Conservation (phyloP, 495 filamentous ascomycete species). For the Aspergillus biplanus region DNA sequence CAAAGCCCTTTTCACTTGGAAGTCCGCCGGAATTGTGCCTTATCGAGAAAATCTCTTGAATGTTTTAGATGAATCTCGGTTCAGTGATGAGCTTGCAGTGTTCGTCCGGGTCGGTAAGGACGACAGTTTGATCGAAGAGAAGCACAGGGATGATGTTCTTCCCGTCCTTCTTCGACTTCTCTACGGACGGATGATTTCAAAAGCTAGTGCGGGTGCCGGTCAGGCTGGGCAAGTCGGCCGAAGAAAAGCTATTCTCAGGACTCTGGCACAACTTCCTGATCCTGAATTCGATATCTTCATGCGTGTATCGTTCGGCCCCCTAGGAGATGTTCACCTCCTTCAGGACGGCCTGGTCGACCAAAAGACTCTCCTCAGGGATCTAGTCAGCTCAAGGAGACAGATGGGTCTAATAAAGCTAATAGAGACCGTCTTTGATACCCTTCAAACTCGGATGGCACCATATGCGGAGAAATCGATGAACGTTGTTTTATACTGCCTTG, state of each 20-base stretch:
- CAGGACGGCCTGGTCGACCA: conserved; percentile 54
- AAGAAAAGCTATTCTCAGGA: conserved; percentile 66
- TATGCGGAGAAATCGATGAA: conserved; percentile 68
- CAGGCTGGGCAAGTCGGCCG: conserved; percentile 63
- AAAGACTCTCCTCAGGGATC: conserved; percentile 52
- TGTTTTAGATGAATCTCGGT: conserved; percentile 86
- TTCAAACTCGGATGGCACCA: conserved; percentile 67
- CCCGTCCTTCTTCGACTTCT: conserved; percentile 85
- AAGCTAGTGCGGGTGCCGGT: conserved; percentile 62
- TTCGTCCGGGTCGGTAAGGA: conserved; percentile 74
- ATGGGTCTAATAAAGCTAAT: conserved; percentile 89
- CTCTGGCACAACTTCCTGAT: conserved; percentile 61
- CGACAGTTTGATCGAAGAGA: conserved; percentile 71
- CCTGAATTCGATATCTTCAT: conserved; percentile 78
- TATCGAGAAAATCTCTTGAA: conserved; percentile 89
- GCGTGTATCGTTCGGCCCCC: conserved; percentile 74
- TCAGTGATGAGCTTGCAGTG: conserved; percentile 87
- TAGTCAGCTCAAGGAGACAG: conserved; percentile 73
- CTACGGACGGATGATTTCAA: conserved; percentile 85
- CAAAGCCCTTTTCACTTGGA: conserved; percentile 89
- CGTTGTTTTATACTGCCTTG: conserved; percentile 76
- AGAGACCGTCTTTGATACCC: conserved; percentile 80
- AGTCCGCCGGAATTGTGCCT: conserved; percentile 68
- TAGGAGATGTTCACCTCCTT: conserved; percentile 60
- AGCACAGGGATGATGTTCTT: conserved; percentile 72